A percentile compares a stretch with the other conserved stretches of the same genome.
phyloP scores from a whole-genome alignment of 2,329 filamentous ascomycete genomes.

The Cucurbitaria berberidis region DNA sequence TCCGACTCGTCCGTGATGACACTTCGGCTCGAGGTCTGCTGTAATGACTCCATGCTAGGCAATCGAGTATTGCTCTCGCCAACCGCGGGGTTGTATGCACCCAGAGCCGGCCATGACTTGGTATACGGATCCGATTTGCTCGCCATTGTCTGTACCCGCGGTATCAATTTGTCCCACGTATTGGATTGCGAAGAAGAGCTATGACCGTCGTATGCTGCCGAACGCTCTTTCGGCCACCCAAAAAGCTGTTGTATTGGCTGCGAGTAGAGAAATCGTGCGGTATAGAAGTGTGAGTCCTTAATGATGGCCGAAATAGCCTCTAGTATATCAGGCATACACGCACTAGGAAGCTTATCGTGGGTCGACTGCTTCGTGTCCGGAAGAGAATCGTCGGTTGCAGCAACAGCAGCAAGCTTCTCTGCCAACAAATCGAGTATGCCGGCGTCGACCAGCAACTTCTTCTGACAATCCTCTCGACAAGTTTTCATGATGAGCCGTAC shows the following conservation, averaged over 20 bases:
- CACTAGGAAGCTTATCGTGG: constrained; percentile 48
- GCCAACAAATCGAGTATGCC: constrained; percentile 82
- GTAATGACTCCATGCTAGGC: constrained; percentile 41
- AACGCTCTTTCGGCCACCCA: constrained; percentile 36
- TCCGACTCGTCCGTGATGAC: constrained; percentile 52
- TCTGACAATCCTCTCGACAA: constrained; percentile 74
- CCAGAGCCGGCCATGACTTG: constrained; percentile 53
- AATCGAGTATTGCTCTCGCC: constrained; percentile 40
- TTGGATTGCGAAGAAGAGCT: constrained; percentile 18
- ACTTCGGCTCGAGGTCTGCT: constrained; percentile 34
- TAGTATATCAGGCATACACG: constrained; percentile 72
- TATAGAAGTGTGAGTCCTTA: constrained; percentile 77
- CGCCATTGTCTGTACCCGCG: constrained; percentile 47
- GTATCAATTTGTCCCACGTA: constrained; percentile 46
- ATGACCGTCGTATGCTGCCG: constrained; percentile 26
- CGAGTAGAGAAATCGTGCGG: constrained; percentile 64
- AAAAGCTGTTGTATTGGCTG: constrained; percentile 47
- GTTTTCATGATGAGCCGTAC: constrained; percentile 64
- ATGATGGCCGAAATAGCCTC: constrained; percentile 80
- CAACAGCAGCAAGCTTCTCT: constrained; percentile 64
- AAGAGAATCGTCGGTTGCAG: constrained; percentile 33
- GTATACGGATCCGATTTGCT: constrained; percentile 49
- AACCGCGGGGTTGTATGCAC: constrained; percentile 36
- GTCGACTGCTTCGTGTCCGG: constrained; percentile 21
- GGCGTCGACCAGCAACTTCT: constrained; percentile 71